Evolutionary conservation across 352 stramenopile species (phyloP).

Genomic region (Pythium folliculosum): DNA sequence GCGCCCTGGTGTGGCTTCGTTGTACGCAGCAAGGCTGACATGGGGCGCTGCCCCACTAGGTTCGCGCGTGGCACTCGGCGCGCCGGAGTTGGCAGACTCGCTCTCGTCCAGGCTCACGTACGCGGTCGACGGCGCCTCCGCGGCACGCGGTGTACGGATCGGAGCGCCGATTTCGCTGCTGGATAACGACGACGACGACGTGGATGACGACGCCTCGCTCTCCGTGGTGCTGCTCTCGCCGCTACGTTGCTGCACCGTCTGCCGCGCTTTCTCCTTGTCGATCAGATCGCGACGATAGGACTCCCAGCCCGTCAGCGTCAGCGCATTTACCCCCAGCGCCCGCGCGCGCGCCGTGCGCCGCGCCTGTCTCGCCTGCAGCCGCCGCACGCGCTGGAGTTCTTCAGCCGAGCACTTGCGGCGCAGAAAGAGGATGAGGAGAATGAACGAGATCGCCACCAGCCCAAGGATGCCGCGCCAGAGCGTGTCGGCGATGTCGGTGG

Average conservation of each 20-base stretch:
- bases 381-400: background rate
- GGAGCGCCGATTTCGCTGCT: background rate
- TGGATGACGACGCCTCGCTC: background rate
- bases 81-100: background rate
- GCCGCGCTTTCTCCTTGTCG: constrained; percentile 6
- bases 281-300: constrained; percentile 12
- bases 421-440: constrained; percentile 10
- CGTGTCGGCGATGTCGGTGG: background rate
- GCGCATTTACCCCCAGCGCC: constrained; percentile 5
- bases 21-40: background rate
- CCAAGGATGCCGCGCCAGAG: constrained; percentile 13
- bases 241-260: background rate
- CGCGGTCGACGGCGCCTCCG: background rate
- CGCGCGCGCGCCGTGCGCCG: background rate
- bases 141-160: background rate
- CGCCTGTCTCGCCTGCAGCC: background rate
- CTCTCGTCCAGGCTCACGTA: constrained; percentile 9
- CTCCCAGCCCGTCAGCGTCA: constrained; percentile 17
- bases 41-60: background rate
- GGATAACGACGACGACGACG: no score
- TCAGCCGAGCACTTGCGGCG: constrained; percentile 10
- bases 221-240: constrained; percentile 3
- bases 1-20: constrained; percentile 3
- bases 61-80: background rate
- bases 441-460: constrained; percentile 8